Evolutionary conservation across 2,329 filamentous ascomycete species (phyloP), one percentile per base, ranked within the genome.

Genomic region (Pseudogymnoascus sp.): DNA sequence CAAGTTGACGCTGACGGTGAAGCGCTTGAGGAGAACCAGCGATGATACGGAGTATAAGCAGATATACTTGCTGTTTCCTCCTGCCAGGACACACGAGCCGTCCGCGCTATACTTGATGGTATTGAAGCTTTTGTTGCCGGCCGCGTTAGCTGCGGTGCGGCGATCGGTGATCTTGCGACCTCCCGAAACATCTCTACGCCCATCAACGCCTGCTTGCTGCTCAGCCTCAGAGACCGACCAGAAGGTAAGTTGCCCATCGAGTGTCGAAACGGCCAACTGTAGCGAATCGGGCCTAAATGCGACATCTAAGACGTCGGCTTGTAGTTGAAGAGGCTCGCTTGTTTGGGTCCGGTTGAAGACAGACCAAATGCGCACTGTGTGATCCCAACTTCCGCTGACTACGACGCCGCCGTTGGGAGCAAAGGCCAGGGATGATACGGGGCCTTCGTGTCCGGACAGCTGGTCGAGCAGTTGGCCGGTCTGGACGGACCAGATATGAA

Each of bases 401-500:
- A 99, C 80, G 34, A 88, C 85, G 64, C 87, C 84, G 34, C 93
- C 93, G 71, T 96, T 91, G 0, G 93, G 90, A 1, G 93, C 87
- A 73, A 99, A 99, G 2, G 91, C 86, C 25, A 99, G 79, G 1
- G 90, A 88, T 4, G 92, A 95, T 1, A 99, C 89, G 0, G 95
- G 95, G 0, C 93, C 95, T 77, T 99, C 93, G 69, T 99, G 95
- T 1, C 95, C 96, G 5, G 93, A 84, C 23, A 99, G 81, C 68
- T 89, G 89, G 73, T 99, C 95, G 5, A 99, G 85, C 16, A 99
- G 81, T 75, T 99, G 95, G 2, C 95, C 95, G 0, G 93, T 99
- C 73, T 99, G 95, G 3, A 99, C 96, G 4, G 91, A 97, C 95
- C 95, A 99, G 66, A 99, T 90, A 76, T 99, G 93, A 61, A 99